Percentiles rank a stretch among this genome's conserved stretches.
These are phyloP conservation scores for Chaetomium cochliodes DNA, from an alignment of 495 filamentous ascomycete species.

Conservation along the genomic window DNA sequence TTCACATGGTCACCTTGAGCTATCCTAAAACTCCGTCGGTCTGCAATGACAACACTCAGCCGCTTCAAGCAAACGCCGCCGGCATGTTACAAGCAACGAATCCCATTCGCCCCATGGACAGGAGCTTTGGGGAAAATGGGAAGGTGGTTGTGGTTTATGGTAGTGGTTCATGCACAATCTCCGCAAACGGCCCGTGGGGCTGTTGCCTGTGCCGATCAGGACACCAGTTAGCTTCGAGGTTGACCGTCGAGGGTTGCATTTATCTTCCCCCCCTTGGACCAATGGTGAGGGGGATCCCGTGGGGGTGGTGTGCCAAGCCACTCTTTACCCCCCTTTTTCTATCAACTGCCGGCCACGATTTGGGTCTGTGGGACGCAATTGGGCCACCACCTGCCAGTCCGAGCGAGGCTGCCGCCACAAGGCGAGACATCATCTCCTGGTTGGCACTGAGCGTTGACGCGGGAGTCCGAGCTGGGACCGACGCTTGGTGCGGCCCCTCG, in stretches of 20 bases:
- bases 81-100: constrained; percentile 5
- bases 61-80: background rate
- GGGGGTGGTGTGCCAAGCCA: constrained; percentile 14
- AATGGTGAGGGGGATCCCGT: constrained; percentile 13
- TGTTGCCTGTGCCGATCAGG: background rate
- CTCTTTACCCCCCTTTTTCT: background rate
- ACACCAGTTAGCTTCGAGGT: constrained; percentile 15
- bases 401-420: background rate
- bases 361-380: constrained; percentile 3
- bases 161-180: constrained; percentile 17
- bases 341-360: constrained; percentile 1
- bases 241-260: constrained; percentile 8
- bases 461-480: background rate
- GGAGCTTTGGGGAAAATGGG: background rate
- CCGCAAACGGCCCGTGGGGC: constrained; percentile 8
- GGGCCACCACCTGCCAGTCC: constrained; percentile 5
- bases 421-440: background rate
- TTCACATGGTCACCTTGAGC: background rate
- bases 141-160: constrained; percentile 14
- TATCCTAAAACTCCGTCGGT: background rate
- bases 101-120: background rate
- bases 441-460: background rate
- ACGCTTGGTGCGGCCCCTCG: no score
- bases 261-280: background rate
- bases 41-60: background rate